Conservation (phyloP, 148 eudicot genomes). For the Oxyria digyna region DNA sequence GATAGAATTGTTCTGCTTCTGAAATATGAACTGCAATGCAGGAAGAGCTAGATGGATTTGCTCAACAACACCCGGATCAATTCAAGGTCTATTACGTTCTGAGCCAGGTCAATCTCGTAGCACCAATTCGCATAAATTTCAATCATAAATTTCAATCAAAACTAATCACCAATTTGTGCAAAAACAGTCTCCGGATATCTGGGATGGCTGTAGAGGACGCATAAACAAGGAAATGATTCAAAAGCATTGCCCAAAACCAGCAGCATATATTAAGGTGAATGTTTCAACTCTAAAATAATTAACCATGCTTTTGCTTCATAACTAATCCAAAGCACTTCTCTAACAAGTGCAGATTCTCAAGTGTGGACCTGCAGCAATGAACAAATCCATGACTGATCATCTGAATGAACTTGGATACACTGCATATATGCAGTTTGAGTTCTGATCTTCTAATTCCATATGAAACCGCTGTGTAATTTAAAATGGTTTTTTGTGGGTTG, state of each 20-base stretch:
- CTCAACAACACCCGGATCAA: slow-evolving; percentile 10
- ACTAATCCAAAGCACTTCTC: neutral
- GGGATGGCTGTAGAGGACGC: slow-evolving; percentile 24
- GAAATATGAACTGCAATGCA: slow-evolving; percentile 6
- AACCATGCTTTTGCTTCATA: too few relatives aligned
- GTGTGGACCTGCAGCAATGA: slow-evolving; percentile 30
- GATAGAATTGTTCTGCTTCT: neutral
- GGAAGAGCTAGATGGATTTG: slow-evolving; percentile 27
- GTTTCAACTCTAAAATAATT: neutral
- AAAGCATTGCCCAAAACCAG: slow-evolving; percentile 23
- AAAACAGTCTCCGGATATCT: slow-evolving; percentile 13
- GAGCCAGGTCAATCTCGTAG: slow-evolving; percentile 13
- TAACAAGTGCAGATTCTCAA: slow-evolving; percentile 21
- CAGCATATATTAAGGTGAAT: slow-evolving; percentile 17
- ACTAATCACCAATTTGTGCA: neutral
- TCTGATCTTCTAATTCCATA: slow-evolving; percentile 1
- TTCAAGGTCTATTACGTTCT: slow-evolving; percentile 32
- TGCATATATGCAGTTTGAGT: slow-evolving; percentile 25
- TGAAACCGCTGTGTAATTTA: neutral
- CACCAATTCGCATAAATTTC: neutral
- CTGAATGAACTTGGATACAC: slow-evolving; percentile 25
- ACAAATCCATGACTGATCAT: slow-evolving; percentile 26
- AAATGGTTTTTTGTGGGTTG: neutral
- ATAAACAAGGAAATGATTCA: slow-evolving; percentile 26
- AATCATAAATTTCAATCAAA: neutral